Base-by-base conservation (phyloP, 768 basidiomycete species). In the Sporobolomyces phaffii region DNA sequence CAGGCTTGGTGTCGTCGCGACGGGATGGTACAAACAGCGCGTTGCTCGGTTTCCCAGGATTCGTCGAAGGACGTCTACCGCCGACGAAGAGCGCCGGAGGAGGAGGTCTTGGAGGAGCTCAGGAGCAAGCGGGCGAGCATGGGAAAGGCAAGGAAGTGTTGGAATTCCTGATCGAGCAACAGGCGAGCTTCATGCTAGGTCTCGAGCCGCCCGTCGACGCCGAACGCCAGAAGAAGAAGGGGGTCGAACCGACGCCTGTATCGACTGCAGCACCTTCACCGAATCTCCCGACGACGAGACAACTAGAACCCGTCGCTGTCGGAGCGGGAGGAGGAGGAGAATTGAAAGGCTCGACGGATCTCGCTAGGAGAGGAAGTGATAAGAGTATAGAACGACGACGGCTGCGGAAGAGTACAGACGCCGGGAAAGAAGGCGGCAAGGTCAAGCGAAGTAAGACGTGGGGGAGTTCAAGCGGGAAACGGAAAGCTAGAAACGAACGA, bases 101-200 rank as follows among this genome's bases (percentile, higher is more conserved):
- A 28, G 24, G 11, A 31, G 29, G n/a, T 17, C 14, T 7, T 20
- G 31, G 5, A 52, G 50, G 50, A 5, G 69, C 70, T 33, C 57
- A 64, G 34, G 68, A 93, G 81, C 84, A 84, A 9, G 91, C 91
- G 1, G 79, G 83, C 50, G 91, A 94, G 75, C 91, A 97, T 78
- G 84, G 85, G 13, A 83, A 91, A 11, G 91, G 88, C 70, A 94
- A 96, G 78, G 81, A 82, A 62, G 93, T 98, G 33, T 83, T 99
- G 54, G 92, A 97, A 76, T 97, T 96, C 77, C 81, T 99, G 59
- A 96, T 99, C 72, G 87, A 85, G n/a, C 87, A 97, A 69, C 93
- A 97, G 76, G 92, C 94, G 75, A 87, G 87, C 83, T 99, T 99
- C 78, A 84, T 94, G 82, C 79, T 96, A 56, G 91, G 89, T 73